Base-by-base conservation (phyloP, 2,329 filamentous ascomycete genomes). In the Leptoxyphium fumago region DNA sequence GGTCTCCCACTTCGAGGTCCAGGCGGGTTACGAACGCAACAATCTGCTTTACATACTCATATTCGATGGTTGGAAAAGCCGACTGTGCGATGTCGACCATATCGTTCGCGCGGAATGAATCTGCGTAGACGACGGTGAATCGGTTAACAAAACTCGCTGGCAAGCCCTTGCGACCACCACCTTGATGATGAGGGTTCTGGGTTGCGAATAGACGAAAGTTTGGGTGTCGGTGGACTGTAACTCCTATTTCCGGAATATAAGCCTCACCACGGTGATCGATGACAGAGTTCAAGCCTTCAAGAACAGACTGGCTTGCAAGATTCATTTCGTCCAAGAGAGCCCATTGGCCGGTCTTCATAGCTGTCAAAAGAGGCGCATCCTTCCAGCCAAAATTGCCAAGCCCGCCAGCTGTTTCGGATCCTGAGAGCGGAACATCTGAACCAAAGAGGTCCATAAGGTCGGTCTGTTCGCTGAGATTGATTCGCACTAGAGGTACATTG, bases 281-380 rank as follows among this genome's bases (percentile, higher is more conserved):
- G 66, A 91, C 96, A 17, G 91, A 89, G 53, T 98, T 98, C 29
- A 98, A 69, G 49, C 91, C 93, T 66, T 98, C 91, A 1, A 98
- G 74, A 2, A 98, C 88, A 4, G 89, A 94, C 60, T 98, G 91
- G 0, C 89, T 96, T 1, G 93, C 91, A 50, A 98, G 67, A 56
- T 98, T 98, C 91, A 98, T 98, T 68, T 98, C 91, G 57, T 98
- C 91, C 0, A 98, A 73, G 26, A 98, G 70, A 10, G 98, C 91
- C 91, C 91, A 98, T 54, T 94, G 84, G 26, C 91, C 91, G 46
- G 78, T 83, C 59, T 96, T 91, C 89, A 98, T 96, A 0, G 91
- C 91, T 59, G 86, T 84, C 15, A 98, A 69, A 59, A 98, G 96
- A 1, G 91, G 88, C 0, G 89, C 91, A 61, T 98, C 89, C 52